phyloP scores from a whole-genome alignment of 805 yeast species.

The Kodamaea neixiangensis region DNA sequence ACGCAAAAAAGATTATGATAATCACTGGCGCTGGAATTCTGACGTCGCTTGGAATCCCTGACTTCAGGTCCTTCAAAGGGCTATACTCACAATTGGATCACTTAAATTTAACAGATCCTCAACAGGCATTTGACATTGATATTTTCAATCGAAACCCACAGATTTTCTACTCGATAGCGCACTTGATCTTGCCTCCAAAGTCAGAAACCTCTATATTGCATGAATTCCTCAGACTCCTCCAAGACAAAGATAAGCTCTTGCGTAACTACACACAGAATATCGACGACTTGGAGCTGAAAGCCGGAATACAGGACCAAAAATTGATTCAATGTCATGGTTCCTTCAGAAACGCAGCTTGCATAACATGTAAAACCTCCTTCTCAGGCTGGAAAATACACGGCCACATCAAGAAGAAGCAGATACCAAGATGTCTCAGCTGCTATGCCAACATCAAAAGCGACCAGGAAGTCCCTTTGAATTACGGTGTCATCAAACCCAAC shows the following conservation, averaged over 20 bases:
- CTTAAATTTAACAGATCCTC: constrained; percentile 81
- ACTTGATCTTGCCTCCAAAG: constrained; percentile 69
- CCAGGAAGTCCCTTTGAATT: constrained; percentile 25
- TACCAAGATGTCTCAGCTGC: constrained; percentile 57
- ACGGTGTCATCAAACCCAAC: constrained; percentile 78
- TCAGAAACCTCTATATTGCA: constrained; percentile 38
- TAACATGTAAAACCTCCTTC: constrained; percentile 67
- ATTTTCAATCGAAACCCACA: constrained; percentile 75
- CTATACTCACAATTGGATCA: constrained; percentile 68
- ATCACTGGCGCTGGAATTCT: constrained; percentile 94
- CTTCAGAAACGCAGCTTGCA: constrained; percentile 68
- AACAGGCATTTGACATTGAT: constrained; percentile 78
- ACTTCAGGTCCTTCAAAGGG: constrained; percentile 87
- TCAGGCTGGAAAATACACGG: constrained; percentile 50
- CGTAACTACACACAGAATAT: constrained; percentile 48
- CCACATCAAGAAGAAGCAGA: constrained; percentile 46
- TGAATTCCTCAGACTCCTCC: constrained; percentile 38
- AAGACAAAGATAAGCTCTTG: constrained; percentile 37
- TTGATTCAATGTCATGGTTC: constrained; percentile 86
- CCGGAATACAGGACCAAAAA: constrained; percentile 53
- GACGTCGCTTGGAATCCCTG: constrained; percentile 88
- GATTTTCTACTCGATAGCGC: constrained; percentile 84
- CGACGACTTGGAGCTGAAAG: constrained; percentile 48
- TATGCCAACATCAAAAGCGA: constrained; percentile 23
- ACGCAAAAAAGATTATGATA: constrained; percentile 56